Base-by-base conservation (phyloP, 2,329 filamentous ascomycete species). In the Epicoccum sorghinum region DNA sequence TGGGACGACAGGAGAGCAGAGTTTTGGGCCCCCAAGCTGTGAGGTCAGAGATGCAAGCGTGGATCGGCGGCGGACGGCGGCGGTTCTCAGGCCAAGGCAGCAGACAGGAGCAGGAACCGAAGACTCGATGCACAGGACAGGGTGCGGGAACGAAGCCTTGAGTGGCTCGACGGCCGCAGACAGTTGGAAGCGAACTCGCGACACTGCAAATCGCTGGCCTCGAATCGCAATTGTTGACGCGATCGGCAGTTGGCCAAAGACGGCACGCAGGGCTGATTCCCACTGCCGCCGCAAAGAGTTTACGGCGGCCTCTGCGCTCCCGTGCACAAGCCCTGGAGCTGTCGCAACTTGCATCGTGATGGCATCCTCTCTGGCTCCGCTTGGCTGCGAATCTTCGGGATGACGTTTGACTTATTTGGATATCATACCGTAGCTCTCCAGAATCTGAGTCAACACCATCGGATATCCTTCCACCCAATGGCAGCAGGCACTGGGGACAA, bases 21-120 rank as follows among this genome's bases (percentile, higher is more conserved):
- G 51, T 52, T 60, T 61, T 59, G 59, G 46, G 49, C 50, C 41
- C 32, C 24, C 37, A 50, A 18, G 18, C 41, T 13, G 35, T 50
- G 52, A 56, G 47, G 33, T 52, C 47, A 51, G 53, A 56, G 39
- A 37, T 52, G 33, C 41, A 38, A 30, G 47, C 41, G 29, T 33
- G 33, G 27, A 43, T 35, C 23, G 43, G 38, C 47, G 38, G 47
- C 52, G 42, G 47, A 24, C 47, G 32, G 37, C 45, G 47, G 36
- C 51, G 18, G 39, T 49, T 44, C 14, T 47, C 38, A 32, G 45
- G 43, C 53, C 53, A 52, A 55, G 42, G 47, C 38, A 44, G 30
- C 46, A 55, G 37, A 43, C 38, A 44, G 30, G 51, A 40, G 51
- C 51, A 52, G 42, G 43, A 49, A 58, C 55, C 46, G 47, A 38